Evolutionary conservation across 1,284 basidiomycete genomes (phyloP), one percentile per base, ranked within the genome.

Genomic region (Microbotryum violaceum): DNA sequence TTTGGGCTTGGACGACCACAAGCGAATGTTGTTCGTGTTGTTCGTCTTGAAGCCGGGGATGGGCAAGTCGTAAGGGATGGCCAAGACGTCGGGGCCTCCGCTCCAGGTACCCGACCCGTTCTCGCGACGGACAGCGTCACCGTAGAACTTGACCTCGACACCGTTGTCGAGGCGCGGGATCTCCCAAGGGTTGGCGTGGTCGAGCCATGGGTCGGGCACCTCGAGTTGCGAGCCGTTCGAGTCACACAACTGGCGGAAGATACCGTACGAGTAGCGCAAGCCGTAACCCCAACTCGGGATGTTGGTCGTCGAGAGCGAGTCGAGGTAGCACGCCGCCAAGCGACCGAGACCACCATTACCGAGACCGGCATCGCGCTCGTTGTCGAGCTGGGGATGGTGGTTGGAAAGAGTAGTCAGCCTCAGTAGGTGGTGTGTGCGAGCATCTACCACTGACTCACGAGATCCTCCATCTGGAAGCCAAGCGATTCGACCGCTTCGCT

Each of bases 241-340:
- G 50, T 89, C 86, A 73, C 90, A 89, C 60, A 91, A 82, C 78
- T 96, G 92, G 76, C 91, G 88, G 82, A 96, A 96, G 77, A 96
- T 70, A 25, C 71, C 72, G 64, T 62, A 66, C 67, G 72, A 65
- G 71, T 75, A 76, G 57, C 89, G 79, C 59, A 92, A 77, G 58
- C 89, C 21, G 45, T 62, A 60, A 14, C 63, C 63, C 60, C 54
- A 58, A 48, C 29, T 46, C 2, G 67, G 67, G 8, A 64, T 25
- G 55, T 64, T 46, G 33, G 59, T 29, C 14, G 53, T 68, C 20
- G 63, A 54, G 4, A 65, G 54, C 58, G 61, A 68, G 59, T 66
- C 65, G 52, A 65, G 62, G 76, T 94, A 96, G 78, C 91, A 96
- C 2, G 92, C 91, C 2, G 91, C 91, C 48, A 96, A 82, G 57